A percentile compares a stretch with the other conserved stretches of the same genome.
Conservation (phyloP, 2,329 filamentous ascomycete genomes). For the Trematosphaeria pertusa region DNA sequence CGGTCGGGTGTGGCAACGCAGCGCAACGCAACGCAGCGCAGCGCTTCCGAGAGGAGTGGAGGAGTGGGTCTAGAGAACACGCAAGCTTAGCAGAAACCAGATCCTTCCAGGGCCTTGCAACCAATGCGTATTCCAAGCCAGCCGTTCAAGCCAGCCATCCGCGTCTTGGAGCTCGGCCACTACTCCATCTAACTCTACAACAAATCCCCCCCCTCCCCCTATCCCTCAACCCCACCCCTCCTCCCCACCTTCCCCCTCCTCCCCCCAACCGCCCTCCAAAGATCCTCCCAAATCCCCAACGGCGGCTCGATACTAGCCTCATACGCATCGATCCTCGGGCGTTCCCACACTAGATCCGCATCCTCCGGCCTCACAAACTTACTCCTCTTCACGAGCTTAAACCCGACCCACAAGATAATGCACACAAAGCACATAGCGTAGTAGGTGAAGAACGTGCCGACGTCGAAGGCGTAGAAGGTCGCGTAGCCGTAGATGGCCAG, state of each 20-base stretch:
- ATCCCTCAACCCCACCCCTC: neutral
- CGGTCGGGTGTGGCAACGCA: too few species aligned
- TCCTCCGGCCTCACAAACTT: conserved; percentile 49
- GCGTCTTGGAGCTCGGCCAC: too few species aligned
- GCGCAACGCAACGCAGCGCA: too few species aligned
- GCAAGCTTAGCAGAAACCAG: too few species aligned
- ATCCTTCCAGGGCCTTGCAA: too few species aligned
- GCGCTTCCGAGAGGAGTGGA: too few species aligned
- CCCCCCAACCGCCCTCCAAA: conserved; percentile 12
- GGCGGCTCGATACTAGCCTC: conserved; percentile 19
- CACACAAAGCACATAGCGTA: conserved; percentile 35
- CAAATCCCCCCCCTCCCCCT: too few species aligned
- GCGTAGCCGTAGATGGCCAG: conserved; percentile 17
- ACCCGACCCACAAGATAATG: conserved; percentile 54
- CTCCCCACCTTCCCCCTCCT: conserved; percentile 7
- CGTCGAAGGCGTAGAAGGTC: conserved; percentile 17
- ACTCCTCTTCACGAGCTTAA: conserved; percentile 68
- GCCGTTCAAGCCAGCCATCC: too few species aligned
- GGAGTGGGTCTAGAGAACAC: too few species aligned
- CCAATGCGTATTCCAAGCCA: too few species aligned
- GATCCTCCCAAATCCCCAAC: conserved; percentile 22
- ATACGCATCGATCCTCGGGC: conserved; percentile 49
- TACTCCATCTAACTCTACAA: too few species aligned
- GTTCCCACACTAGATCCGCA: conserved; percentile 52
- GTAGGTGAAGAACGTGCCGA: conserved; percentile 55